Conservation (phyloP, 345 rosid species). For the Bretschneidera sinensis region DNA sequence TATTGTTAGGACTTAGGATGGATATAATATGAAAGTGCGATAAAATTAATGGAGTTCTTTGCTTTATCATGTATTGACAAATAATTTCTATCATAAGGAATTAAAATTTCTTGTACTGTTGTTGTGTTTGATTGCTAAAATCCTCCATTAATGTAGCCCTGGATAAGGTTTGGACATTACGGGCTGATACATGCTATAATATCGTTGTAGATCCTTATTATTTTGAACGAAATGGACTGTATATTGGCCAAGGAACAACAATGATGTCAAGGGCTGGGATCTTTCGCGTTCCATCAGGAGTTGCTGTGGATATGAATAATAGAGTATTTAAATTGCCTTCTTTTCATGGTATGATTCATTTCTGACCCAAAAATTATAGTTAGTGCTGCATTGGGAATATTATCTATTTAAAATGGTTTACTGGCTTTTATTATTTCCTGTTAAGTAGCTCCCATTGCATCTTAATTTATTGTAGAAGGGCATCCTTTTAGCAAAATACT, state of each 20-base stretch:
- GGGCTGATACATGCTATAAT: conserved; percentile 24
- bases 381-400: background rate
- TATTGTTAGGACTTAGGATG: too few relatives aligned
- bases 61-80: too few relatives aligned
- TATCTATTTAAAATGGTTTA: background rate
- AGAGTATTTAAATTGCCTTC: conserved; percentile 77
- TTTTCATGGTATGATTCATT: conserved; percentile 55
- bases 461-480: too few relatives aligned
- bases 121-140: background rate
- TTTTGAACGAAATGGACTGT: conserved; percentile 68
- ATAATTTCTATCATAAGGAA: background rate
- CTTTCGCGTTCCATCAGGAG: conserved; percentile 75
- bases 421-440: conserved; percentile 4
- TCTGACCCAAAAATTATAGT: background rate
- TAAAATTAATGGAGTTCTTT: background rate
- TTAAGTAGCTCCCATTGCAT: too few relatives aligned
- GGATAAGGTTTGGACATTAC: conserved; percentile 11
- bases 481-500: background rate
- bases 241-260: conserved; percentile 87
- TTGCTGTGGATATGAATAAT: conserved; percentile 80
- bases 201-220: conserved; percentile 67
- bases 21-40: too few relatives aligned
- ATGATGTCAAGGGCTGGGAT: conserved; percentile 92
- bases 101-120: background rate
- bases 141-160: background rate